Evolutionary conservation across 2,329 filamentous ascomycete genomes (phyloP).

Genomic region (Monosporascus sp.): DNA sequence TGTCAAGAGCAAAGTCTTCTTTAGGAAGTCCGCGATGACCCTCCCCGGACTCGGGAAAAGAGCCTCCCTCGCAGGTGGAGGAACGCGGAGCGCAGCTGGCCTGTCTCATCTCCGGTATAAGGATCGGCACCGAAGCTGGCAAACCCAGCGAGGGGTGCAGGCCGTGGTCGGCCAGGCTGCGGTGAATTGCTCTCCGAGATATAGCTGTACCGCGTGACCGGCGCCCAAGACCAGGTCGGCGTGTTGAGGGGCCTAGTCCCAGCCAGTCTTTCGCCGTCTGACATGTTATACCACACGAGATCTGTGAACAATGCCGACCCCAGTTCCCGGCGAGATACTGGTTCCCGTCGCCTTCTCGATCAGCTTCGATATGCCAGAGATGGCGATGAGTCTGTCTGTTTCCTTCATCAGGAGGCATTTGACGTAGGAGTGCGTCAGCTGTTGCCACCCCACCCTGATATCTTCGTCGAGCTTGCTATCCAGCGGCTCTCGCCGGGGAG

Average conservation of each 20-base stretch:
- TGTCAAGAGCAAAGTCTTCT: not conserved
- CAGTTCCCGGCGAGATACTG: too few species aligned
- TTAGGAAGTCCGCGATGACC: not conserved
- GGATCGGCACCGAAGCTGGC: not conserved
- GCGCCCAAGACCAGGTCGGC: too few species aligned
- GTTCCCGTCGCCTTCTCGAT: too few species aligned
- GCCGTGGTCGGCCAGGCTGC: not conserved
- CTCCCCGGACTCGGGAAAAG: not conserved
- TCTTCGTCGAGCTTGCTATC: not conserved
- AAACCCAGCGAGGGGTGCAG: not conserved
- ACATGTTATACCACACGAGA: too few species aligned
- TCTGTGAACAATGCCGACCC: too few species aligned
- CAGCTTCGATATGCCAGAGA: too few species aligned
- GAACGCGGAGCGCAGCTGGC: not conserved
- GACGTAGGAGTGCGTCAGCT: not conserved
- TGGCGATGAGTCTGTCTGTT: too few species aligned
- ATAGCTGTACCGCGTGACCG: not conserved
- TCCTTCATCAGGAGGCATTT: not conserved
- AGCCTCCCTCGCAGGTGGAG: not conserved
- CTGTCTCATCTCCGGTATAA: not conserved
- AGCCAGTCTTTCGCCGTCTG: too few species aligned
- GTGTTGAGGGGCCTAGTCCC: too few species aligned
- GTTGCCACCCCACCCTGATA: not conserved
- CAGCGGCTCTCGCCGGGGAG: not conserved
- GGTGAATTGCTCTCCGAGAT: not conserved